Evolutionary conservation across 441 rosid genomes (phyloP), one percentile per base, ranked within the genome.

Genomic region (Dalechampia spathulata): DNA sequence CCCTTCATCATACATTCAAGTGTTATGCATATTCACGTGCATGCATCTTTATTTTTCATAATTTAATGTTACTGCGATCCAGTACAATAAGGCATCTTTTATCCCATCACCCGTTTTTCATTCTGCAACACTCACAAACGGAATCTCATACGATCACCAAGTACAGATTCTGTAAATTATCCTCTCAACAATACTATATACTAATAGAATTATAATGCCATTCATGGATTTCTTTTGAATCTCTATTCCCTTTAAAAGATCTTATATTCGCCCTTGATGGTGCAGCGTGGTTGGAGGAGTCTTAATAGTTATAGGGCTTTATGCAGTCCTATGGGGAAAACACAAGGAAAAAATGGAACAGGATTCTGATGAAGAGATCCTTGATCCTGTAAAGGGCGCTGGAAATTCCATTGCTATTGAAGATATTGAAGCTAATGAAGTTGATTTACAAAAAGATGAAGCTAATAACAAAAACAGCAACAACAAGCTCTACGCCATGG

Each of bases 251-350:
- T n/a, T n/a, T n/a, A n/a, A n/a, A n/a, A n/a, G n/a, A n/a, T n/a
- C n/a, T n/a, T n/a, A n/a, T n/a, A n/a, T n/a, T n/a, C n/a, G n/a
- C 3, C 9, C 14, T 21, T 22, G 23, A 49, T 22, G 30, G 26
- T 76, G 64, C 83, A 89, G 96, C 40, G 66, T 82, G 37, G 10
- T 83, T 16, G 96, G 96, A 20, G 42, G 73, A 25, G 46, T 79
- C 37, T 57, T 86, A 63, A 82, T 86, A 49, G 86, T 74, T 0
- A 59, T 75, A 16, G 96, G 96, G 21, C 82, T 89, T 0, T 86
- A 82, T 62, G 67, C 83, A 0, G 80, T 83, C 8, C 73, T 89
- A 37, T 89, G 96, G 96, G 96, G 96, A 4, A 86, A 86, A 26
- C 85, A 83, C 55, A 72, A 70, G 54, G 91, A 85, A 39, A 73